Evolutionary conservation across 305 asterid species (phyloP), one percentile per base, ranked within the genome.

Genomic region (Coffea humblotiana): DNA sequence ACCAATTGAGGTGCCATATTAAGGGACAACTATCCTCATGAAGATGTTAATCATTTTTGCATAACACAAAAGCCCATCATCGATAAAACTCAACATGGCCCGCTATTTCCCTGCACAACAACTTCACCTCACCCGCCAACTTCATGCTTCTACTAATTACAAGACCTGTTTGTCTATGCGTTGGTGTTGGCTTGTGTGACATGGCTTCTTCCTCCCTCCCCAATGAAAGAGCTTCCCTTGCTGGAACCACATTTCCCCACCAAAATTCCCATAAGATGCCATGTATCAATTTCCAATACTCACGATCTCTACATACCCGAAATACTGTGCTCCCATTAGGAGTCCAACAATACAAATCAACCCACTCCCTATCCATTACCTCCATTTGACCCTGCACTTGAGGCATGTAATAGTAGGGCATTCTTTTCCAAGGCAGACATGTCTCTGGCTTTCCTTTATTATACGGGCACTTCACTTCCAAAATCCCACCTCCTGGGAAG

Each of bases 331-430:
- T 92, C 16, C 96, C 97, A 8, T 91, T 95, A 4, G 97, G 98
- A 5, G 96, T 95, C 99, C 99, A 95, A 75, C 99, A 95, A 78
- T 93, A 93, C 79, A 94, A 76, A 90, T 94, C 98, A 16, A 83
- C 98, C 98, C 98, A 94, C 80, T 92, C 96, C 78, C 97, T 79
- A 78, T 90, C 85, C 97, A 94, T 91, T 71, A 94, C 91, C 89
- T 94, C 99, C 99, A 95, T 92, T 84, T 93, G 99, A 8, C 99
- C 99, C 79, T 94, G 99, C 82, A 94, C 90, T 70, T 95, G 99
- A 85, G 99, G 99, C 96, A 93, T 90, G 91, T 94, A 95, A 85
- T 95, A 95, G 85, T 88, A 94, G 2, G 98, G 97, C 90, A 95
- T 83, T n/a, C 83, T 84, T 21, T 88, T 79, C 98, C 97, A 92